A percentile compares a stretch with the other conserved stretches of the same genome.
These are phyloP conservation scores for Cladophialophora bantiana DNA, from an alignment of 2,329 filamentous ascomycete species.

Conservation along the genomic window DNA sequence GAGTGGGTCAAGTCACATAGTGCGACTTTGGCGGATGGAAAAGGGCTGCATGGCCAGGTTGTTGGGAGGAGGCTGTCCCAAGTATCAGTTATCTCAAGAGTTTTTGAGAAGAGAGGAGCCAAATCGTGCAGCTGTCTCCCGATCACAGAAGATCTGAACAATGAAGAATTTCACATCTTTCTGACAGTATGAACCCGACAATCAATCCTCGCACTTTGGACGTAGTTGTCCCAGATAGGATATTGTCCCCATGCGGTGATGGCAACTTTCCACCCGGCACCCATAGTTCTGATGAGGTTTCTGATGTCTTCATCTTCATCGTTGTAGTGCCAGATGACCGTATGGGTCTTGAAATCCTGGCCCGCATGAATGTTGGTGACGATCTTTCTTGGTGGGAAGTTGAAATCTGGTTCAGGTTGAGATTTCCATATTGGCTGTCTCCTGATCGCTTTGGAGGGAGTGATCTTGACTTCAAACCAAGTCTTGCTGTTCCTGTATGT, in stretches of 20 bases:
- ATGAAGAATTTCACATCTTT: slow-evolving; percentile 20
- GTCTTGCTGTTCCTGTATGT: slow-evolving; percentile 32
- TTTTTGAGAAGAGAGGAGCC: neutral
- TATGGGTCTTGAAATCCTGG: slow-evolving; percentile 29
- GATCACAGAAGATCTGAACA: neutral
- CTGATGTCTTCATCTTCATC: slow-evolving; percentile 30
- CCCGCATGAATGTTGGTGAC: slow-evolving; percentile 34
- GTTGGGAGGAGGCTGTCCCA: neutral
- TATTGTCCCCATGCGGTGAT: slow-evolving; percentile 26
- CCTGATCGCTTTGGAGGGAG: neutral
- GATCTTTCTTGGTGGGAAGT: slow-evolving; percentile 15
- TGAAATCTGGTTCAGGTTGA: neutral
- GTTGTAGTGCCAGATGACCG: slow-evolving; percentile 27
- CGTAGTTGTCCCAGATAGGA: slow-evolving; percentile 31
- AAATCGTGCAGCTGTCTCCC: neutral
- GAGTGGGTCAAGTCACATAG: neutral
- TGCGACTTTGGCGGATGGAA: neutral
- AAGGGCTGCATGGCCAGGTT: neutral
- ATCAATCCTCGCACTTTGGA: slow-evolving; percentile 29
- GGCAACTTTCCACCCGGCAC: slow-evolving; percentile 30
- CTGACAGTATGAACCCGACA: slow-evolving; percentile 28
- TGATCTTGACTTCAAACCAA: slow-evolving; percentile 33
- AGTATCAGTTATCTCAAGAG: neutral
- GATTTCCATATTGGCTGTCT: neutral
- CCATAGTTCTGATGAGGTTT: slow-evolving; percentile 27